phyloP scores from a whole-genome alignment of 768 basidiomycete species.

The Glaciozyma antarctica region DNA sequence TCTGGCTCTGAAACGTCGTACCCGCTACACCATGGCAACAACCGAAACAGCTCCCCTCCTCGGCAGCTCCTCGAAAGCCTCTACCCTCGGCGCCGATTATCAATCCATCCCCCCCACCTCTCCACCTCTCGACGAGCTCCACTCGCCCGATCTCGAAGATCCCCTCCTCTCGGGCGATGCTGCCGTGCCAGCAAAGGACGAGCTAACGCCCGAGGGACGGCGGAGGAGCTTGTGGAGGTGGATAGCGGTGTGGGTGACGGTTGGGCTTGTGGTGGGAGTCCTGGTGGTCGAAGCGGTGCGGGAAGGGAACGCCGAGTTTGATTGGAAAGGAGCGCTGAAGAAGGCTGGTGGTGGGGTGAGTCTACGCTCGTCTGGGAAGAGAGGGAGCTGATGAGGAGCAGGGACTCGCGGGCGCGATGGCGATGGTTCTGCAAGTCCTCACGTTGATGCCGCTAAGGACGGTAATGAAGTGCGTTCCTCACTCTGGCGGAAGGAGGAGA shows the following conservation, averaged over 20 bases:
- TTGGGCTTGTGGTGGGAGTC: constrained; percentile 9
- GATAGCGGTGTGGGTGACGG: constrained; percentile 21
- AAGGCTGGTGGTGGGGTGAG: constrained; percentile 78
- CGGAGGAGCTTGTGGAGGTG: constrained; percentile 14
- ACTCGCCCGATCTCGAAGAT: too few species aligned
- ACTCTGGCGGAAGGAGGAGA: constrained; percentile 43
- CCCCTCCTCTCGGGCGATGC: too few species aligned
- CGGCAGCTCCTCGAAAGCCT: too few species aligned
- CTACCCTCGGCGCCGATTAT: too few species aligned
- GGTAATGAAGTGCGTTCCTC: constrained; percentile 75
- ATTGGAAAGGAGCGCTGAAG: constrained; percentile 63
- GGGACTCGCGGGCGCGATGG: constrained; percentile 40
- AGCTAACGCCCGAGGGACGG: constrained; percentile 7
- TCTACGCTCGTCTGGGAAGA: constrained; percentile 46
- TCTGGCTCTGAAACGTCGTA: too few species aligned
- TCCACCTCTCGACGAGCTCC: too few species aligned
- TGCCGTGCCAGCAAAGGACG: not conserved
- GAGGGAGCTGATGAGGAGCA: not conserved
- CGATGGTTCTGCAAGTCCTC: constrained; percentile 90
- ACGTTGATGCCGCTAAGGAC: constrained; percentile 49
- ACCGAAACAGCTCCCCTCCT: too few species aligned
- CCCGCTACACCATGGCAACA: too few species aligned
- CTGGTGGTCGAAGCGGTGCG: constrained; percentile 30
- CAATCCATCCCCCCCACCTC: too few species aligned
- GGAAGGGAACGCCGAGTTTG: constrained; percentile 53